A percentile compares a stretch with the other conserved stretches of the same genome.
These are phyloP conservation scores for Cytospora piceicola DNA, from an alignment of 2,329 filamentous ascomycete species.

Conservation along the genomic window DNA sequence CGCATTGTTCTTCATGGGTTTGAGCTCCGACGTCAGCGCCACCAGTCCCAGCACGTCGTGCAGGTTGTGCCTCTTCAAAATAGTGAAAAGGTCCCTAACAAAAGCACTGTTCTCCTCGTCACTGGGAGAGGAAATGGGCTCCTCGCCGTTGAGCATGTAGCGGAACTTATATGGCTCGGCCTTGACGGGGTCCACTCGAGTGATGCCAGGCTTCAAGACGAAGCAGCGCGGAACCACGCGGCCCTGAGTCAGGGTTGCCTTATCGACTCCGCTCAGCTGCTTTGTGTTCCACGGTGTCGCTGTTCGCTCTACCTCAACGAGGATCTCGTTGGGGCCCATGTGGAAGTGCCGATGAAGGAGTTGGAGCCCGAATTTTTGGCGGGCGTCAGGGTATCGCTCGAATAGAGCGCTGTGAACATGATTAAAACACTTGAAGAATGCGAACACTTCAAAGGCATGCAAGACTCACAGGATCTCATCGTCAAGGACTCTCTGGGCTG, in stretches of 20 bases:
- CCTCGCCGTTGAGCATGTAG: constrained; percentile 7
- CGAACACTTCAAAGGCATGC: neutral
- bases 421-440: no score
- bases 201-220: neutral
- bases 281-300: constrained; percentile 6
- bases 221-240: neutral
- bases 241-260: neutral
- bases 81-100: neutral
- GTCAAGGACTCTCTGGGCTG: neutral
- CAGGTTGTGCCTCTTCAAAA: neutral
- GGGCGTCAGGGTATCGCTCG: constrained; percentile 2
- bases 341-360: constrained; percentile 2
- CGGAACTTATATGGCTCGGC: constrained; percentile 5
- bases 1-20: neutral
- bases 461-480: neutral
- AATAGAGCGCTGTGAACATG: neutral
- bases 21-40: constrained; percentile 10
- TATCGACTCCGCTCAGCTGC: constrained; percentile 3
- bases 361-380: constrained; percentile 9
- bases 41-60: constrained; percentile 3
- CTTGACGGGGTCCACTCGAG: neutral
- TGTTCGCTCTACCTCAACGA: constrained; percentile 5
- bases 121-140: neutral
- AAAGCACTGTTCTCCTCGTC: neutral
- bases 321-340: neutral